A percentile compares a stretch with the other conserved stretches of the same genome.
Evolutionary conservation across 2,329 filamentous ascomycete genomes (phyloP).

Genomic region (Nigrospora oryzae): DNA sequence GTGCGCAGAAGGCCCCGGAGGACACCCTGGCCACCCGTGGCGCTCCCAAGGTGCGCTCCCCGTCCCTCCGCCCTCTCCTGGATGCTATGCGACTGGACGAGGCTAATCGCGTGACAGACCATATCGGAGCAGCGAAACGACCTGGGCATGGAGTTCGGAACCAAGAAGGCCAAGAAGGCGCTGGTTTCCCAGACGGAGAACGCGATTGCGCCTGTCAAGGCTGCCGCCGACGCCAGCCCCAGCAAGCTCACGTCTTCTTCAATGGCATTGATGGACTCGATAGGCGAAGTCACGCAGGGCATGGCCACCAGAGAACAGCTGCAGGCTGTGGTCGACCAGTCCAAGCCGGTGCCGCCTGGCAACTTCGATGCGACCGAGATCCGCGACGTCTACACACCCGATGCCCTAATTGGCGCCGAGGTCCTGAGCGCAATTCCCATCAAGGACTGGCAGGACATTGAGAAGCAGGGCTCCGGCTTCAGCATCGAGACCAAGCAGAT

Average conservation of each 20-base stretch:
- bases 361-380: conserved; percentile 60
- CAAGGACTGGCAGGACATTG: conserved; percentile 64
- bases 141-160: conserved; percentile 73
- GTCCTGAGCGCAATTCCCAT: conserved; percentile 61
- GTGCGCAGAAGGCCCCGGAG: conserved; percentile 42
- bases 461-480: conserved; percentile 49
- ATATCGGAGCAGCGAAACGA: conserved; percentile 56
- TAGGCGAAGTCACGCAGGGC: conserved; percentile 51
- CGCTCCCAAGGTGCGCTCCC: conserved; percentile 25
- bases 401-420: conserved; percentile 57
- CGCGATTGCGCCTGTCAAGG: conserved; percentile 52
- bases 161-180: conserved; percentile 76
- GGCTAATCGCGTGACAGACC: conserved; percentile 28
- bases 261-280: conserved; percentile 52
- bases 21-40: conserved; percentile 31
- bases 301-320: conserved; percentile 61
- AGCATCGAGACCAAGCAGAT: conserved; percentile 55
- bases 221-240: conserved; percentile 19
- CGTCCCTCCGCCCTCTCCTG: background rate
- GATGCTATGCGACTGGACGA: background rate
- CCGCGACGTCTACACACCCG: conserved; percentile 64
- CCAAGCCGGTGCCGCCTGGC: conserved; percentile 65
- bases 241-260: conserved; percentile 46
- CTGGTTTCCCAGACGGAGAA: conserved; percentile 54
- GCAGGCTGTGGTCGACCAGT: conserved; percentile 53